Conservation (phyloP, 768 basidiomycete species). For the Mycena vitilis region DNA sequence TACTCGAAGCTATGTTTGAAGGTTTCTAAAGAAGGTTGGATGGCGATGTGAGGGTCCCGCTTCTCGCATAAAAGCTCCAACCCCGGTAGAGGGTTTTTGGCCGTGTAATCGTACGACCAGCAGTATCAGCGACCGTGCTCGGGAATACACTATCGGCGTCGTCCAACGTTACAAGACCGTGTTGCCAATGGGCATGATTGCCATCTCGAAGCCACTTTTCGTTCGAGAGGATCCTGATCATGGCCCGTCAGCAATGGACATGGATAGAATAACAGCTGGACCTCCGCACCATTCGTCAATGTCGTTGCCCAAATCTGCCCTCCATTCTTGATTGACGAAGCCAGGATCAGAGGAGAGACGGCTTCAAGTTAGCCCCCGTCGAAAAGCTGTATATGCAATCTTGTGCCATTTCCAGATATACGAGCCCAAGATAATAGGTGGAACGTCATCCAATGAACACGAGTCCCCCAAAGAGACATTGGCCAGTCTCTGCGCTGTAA, state of each 20-base stretch:
- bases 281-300: slow-evolving; percentile 25
- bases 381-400: slow-evolving; percentile 12
- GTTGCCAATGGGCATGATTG: slow-evolving; percentile 7
- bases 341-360: neutral
- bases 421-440: neutral
- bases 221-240: slow-evolving; percentile 21
- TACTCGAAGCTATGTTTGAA: slow-evolving; percentile 20
- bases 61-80: slow-evolving; percentile 8
- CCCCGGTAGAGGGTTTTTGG: slow-evolving; percentile 2
- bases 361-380: neutral
- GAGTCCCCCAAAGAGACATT: neutral
- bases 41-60: slow-evolving; percentile 11
- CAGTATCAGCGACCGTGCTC: neutral
- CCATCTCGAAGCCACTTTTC: slow-evolving; percentile 22
- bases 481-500: slow-evolving; percentile 15
- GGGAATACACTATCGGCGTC: slow-evolving; percentile 10
- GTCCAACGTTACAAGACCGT: slow-evolving; percentile 19
- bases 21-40: slow-evolving; percentile 20
- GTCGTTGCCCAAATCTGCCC: neutral
- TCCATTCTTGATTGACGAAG: neutral
- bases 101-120: slow-evolving; percentile 10
- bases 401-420: slow-evolving; percentile 17
- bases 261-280: neutral
- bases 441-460: slow-evolving; percentile 19
- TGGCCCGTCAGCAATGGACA: neutral